Evolutionary conservation across 2,329 filamentous ascomycete species (phyloP).

Genomic region (Stagonosporopsis rhizophila): DNA sequence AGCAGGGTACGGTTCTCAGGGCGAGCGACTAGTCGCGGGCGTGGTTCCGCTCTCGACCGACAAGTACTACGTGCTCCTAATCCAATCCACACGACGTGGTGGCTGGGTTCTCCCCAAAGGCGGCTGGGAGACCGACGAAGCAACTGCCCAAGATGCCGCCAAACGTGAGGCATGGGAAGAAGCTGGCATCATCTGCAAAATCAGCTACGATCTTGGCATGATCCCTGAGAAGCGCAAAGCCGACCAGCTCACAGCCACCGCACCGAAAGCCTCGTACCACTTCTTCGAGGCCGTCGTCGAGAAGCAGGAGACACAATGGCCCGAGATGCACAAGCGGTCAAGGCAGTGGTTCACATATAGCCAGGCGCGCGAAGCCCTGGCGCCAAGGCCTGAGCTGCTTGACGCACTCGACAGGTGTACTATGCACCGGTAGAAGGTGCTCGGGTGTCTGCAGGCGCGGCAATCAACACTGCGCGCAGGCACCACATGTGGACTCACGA

Average conservation of each 20-base stretch:
- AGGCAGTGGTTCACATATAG: slow-evolving; percentile 88
- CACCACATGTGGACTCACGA: slow-evolving; percentile 9
- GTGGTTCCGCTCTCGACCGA: slow-evolving; percentile 88
- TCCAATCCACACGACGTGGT: slow-evolving; percentile 88
- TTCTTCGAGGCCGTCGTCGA: slow-evolving; percentile 91
- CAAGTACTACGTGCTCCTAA: slow-evolving; percentile 87
- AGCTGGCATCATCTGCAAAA: slow-evolving; percentile 85
- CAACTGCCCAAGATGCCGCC: slow-evolving; percentile 81
- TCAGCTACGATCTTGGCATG: slow-evolving; percentile 84
- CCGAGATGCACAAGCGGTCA: slow-evolving; percentile 89
- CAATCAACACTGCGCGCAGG: slow-evolving; percentile 17
- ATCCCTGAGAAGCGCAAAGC: slow-evolving; percentile 79
- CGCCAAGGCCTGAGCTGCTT: slow-evolving; percentile 81
- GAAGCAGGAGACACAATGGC: slow-evolving; percentile 86
- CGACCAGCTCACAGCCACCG: slow-evolving; percentile 59
- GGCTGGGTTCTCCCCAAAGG: slow-evolving; percentile 98
- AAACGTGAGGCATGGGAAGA: slow-evolving; percentile 97
- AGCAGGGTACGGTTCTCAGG: slow-evolving; percentile 87
- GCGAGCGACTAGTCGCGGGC: slow-evolving; percentile 93
- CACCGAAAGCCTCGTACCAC: slow-evolving; percentile 79
- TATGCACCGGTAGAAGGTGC: slow-evolving; percentile 47
- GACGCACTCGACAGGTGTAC: slow-evolving; percentile 86
- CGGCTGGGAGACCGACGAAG: slow-evolving; percentile 95
- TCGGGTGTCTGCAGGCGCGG: slow-evolving; percentile 20
- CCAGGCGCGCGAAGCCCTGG: slow-evolving; percentile 79